phyloP scores from a whole-genome alignment of 2,329 filamentous ascomycete genomes.

The Claviceps sp. region DNA sequence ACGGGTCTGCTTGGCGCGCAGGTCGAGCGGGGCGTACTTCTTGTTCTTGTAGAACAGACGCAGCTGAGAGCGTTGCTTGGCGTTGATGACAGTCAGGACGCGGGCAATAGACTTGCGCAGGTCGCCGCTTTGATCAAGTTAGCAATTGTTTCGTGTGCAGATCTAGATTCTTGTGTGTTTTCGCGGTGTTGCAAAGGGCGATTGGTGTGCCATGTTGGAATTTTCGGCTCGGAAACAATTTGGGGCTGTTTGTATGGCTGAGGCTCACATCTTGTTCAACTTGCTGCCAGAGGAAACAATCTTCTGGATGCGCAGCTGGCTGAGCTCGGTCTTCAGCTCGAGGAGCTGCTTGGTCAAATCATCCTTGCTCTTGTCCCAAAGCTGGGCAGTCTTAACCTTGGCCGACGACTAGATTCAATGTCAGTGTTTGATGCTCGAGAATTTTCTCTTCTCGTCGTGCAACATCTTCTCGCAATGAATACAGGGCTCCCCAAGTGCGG shows the following conservation, averaged over 20 bases:
- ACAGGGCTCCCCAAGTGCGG: neutral
- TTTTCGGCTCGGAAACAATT: neutral
- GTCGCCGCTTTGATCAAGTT: slow-evolving; percentile 65
- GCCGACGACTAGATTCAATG: slow-evolving; percentile 25
- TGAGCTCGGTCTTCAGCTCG: slow-evolving; percentile 92
- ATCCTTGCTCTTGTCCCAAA: slow-evolving; percentile 99
- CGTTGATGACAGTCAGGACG: slow-evolving; percentile 98
- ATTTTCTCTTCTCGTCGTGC: neutral
- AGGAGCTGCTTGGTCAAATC: slow-evolving; percentile 91
- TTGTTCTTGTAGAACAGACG: slow-evolving; percentile 99
- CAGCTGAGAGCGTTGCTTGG: slow-evolving; percentile 96
- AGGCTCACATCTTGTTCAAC: slow-evolving; percentile 89
- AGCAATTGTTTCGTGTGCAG: neutral
- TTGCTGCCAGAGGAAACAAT: slow-evolving; percentile 90
- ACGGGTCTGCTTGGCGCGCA: slow-evolving; percentile 95
- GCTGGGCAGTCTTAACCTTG: slow-evolving; percentile 87
- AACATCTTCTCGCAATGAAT: neutral
- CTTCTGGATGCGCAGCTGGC: slow-evolving; percentile 96
- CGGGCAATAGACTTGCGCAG: slow-evolving; percentile 99
- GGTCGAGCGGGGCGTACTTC: slow-evolving; percentile 98
- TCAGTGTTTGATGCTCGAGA: neutral
- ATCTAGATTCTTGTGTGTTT: too few relatives aligned
- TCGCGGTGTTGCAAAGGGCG: too few relatives aligned
- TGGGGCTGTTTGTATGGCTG: neutral
- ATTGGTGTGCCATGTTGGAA: too few relatives aligned